Percentiles rank a stretch among this genome's conserved stretches.
Evolutionary conservation across 1,139 yeast species (phyloP).

Genomic region (Sugiyamaella japonica): DNA sequence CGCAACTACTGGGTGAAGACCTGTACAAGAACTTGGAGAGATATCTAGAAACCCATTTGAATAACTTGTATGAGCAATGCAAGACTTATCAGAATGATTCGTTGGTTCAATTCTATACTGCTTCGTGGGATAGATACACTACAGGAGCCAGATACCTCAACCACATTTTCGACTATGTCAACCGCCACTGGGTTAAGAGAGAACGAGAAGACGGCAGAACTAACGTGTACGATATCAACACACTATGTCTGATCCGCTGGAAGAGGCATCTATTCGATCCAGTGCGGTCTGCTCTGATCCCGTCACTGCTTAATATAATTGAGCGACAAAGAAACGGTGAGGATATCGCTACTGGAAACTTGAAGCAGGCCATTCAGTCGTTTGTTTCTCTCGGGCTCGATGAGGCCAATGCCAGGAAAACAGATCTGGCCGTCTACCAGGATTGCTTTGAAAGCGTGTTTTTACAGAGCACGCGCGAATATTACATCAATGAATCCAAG

Average conservation of each 20-base stretch:
- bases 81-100: constrained; percentile 50
- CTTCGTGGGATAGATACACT: constrained; percentile 85
- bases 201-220: constrained; percentile 95
- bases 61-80: constrained; percentile 42
- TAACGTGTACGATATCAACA: constrained; percentile 86
- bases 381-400: constrained; percentile 56
- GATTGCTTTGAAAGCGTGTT: constrained; percentile 77
- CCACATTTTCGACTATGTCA: constrained; percentile 93
- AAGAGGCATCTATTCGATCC: constrained; percentile 74
- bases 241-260: constrained; percentile 87
- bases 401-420: constrained; percentile 69
- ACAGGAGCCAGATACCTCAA: constrained; percentile 90
- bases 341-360: constrained; percentile 63
- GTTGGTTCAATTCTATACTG: constrained; percentile 80
- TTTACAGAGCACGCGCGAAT: constrained; percentile 68
- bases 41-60: constrained; percentile 65
- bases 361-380: constrained; percentile 79
- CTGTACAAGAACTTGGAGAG: constrained; percentile 70
- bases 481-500: constrained; percentile 68
- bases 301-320: constrained; percentile 73
- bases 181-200: constrained; percentile 96
- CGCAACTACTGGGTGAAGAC: constrained; percentile 78
- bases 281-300: constrained; percentile 58
- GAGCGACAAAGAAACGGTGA: constrained; percentile 79
- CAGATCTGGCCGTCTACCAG: constrained; percentile 78